These are phyloP conservation scores for Fraxinus cuspidata DNA, from an alignment of 257 asterid species.

Conservation along the genomic window DNA sequence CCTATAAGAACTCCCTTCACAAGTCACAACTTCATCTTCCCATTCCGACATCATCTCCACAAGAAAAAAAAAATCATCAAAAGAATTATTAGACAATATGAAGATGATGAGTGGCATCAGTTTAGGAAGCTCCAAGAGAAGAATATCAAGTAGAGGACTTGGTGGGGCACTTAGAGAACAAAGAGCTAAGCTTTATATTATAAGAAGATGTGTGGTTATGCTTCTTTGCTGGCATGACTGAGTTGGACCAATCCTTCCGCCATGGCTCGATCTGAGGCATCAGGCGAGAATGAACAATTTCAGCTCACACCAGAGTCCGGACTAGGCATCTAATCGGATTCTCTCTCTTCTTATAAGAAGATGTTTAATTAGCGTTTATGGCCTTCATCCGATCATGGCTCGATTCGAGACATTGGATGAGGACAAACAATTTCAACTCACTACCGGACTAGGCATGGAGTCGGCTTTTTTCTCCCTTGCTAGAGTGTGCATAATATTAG, in stretches of 20 bases:
- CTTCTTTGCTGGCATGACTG: slow-evolving; percentile 77
- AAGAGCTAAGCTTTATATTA: slow-evolving; percentile 63
- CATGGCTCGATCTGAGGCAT: not conserved
- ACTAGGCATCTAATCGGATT: not conserved
- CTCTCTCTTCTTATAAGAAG: not conserved
- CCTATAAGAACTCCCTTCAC: slow-evolving; percentile 42
- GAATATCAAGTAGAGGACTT: slow-evolving; percentile 46
- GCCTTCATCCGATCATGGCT: not conserved
- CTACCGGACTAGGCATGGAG: not conserved
- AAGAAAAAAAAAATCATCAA: not conserved
- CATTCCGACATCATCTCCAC: slow-evolving; percentile 12
- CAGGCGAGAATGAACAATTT: not conserved
- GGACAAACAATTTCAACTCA: not conserved
- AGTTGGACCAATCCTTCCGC: not conserved
- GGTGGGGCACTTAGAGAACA: slow-evolving; percentile 58
- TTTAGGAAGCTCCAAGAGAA: slow-evolving; percentile 37
- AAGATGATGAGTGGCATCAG: slow-evolving; percentile 30
- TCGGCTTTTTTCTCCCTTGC: not conserved
- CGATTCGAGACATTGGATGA: not conserved
- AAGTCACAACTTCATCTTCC: not conserved
- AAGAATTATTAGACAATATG: slow-evolving; percentile 30
- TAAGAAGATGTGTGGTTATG: slow-evolving; percentile 69
- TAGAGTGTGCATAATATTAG: not conserved
- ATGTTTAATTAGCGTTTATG: too few species aligned
- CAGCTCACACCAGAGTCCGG: not conserved